phyloP scores from a whole-genome alignment of 768 basidiomycete species.

The Pholiota molesta region DNA sequence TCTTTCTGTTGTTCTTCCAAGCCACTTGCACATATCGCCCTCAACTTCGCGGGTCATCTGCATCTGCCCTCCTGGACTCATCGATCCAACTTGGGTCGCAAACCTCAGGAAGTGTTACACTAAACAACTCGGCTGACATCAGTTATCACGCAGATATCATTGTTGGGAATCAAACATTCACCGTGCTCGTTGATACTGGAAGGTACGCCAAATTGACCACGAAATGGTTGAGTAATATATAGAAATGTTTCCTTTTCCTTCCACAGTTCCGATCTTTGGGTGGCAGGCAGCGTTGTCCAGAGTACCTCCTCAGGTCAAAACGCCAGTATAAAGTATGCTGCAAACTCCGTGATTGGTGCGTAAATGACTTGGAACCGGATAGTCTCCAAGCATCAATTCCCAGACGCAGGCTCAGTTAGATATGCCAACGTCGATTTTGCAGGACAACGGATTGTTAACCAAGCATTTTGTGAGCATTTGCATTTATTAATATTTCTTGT shows the following conservation, averaged over 20 bases:
- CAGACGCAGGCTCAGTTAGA: constrained; percentile 44
- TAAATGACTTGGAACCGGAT: not conserved
- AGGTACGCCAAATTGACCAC: constrained; percentile 31
- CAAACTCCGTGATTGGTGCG: constrained; percentile 53
- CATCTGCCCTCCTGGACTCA: not conserved
- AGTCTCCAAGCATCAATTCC: not conserved
- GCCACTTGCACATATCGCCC: not conserved
- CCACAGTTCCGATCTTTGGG: constrained; percentile 66
- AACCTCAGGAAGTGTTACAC: not conserved
- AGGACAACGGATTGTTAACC: constrained; percentile 45
- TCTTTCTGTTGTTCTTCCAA: not conserved
- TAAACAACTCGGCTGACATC: constrained; percentile 38
- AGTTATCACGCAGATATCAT: constrained; percentile 43
- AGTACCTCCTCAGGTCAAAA: constrained; percentile 41
- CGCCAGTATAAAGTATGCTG: constrained; percentile 53
- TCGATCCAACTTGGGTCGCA: not conserved
- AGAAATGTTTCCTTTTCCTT: not conserved
- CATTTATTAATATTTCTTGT: constrained; percentile 11
- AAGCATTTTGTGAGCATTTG: constrained; percentile 48
- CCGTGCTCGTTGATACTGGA: constrained; percentile 49
- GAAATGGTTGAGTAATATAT: not conserved
- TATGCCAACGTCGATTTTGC: constrained; percentile 46
- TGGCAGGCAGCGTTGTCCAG: constrained; percentile 45
- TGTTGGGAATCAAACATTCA: constrained; percentile 37
- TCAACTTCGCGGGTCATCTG: not conserved